These are phyloP conservation scores for Imleria badia DNA, from an alignment of 768 basidiomycete genomes.

Conservation along the genomic window DNA sequence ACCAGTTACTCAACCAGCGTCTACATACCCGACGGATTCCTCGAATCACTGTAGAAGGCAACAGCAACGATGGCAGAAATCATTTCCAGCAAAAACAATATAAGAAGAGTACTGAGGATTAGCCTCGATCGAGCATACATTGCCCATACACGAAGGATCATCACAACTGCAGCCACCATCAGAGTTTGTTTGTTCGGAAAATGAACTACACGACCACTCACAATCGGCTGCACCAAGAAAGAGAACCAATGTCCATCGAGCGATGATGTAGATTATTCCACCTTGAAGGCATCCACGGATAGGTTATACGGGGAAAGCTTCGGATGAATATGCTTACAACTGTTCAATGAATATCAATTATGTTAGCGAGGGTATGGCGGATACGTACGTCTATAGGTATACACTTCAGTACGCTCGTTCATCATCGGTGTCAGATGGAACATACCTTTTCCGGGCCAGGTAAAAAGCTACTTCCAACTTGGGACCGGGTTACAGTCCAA, in stretches of 20 bases:
- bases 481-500: too few species aligned
- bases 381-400: constrained; percentile 1
- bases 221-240: background rate
- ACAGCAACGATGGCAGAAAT: background rate
- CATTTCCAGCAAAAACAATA: background rate
- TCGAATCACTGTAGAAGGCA: background rate
- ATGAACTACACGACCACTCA: background rate
- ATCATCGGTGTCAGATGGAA: background rate
- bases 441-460: background rate
- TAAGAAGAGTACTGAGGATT: background rate
- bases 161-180: background rate
- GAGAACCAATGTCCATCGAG: background rate
- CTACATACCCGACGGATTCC: background rate
- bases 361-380: background rate
- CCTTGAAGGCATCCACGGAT: background rate
- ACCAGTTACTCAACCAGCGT: background rate
- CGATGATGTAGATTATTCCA: background rate
- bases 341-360: background rate
- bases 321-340: background rate
- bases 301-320: background rate
- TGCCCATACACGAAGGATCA: background rate
- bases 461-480: constrained; percentile 1
- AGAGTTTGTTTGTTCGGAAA: too few species aligned
- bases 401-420: background rate
- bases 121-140: background rate